Evolutionary conservation across 345 rosid species (phyloP), one percentile per base, ranked within the genome.

Genomic region (Brassica carinata): DNA sequence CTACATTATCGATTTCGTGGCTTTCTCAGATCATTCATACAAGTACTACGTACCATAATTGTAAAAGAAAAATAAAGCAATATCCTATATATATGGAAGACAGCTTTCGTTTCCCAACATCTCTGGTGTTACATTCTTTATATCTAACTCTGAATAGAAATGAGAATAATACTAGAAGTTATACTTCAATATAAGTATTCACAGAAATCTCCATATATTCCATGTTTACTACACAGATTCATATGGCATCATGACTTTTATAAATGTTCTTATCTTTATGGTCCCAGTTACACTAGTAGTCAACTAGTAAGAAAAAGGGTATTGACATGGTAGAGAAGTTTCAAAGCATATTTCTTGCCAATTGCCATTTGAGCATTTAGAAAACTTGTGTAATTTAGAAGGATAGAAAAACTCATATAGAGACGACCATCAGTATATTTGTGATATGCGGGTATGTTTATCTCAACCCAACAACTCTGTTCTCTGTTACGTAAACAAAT

Each of bases 221-320:
- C 18, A 11, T 58, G 55, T 73, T 72, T 66, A 67, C 64, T 73
- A 67, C 34, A 65, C 72, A 67, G 29, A 67, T 67, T 67, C 77
- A 58, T 57, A 73, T 57, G 64, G 77, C 63, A 73, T 73, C 61
- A 58, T 43, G 77, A 79, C 79, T 68, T 74, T 79, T 68, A 58
- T 23, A 73, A 79, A 74, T 79, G 83, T 61, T 79, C 78, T 33
- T 62, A 62, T 69, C 73, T 67, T 13, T 67, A 29, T 73, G 74
- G 78, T 79, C 78, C 83, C 83, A 68, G n/a, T 64, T 31, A 31
- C 29, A 43, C 64, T 67, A 72, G 73, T 72, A 67, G 73, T 72
- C 82, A 72, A 72, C 62, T 73, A 36, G 76, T 17, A 45, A 34
- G 23, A 71, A 78, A 78, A 31, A 14, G 1, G 40, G 65, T 71